Evolutionary conservation across 2,329 filamentous ascomycete species (phyloP), one percentile per base, ranked within the genome.

Genomic region (Arthrobotrys sinensis): DNA sequence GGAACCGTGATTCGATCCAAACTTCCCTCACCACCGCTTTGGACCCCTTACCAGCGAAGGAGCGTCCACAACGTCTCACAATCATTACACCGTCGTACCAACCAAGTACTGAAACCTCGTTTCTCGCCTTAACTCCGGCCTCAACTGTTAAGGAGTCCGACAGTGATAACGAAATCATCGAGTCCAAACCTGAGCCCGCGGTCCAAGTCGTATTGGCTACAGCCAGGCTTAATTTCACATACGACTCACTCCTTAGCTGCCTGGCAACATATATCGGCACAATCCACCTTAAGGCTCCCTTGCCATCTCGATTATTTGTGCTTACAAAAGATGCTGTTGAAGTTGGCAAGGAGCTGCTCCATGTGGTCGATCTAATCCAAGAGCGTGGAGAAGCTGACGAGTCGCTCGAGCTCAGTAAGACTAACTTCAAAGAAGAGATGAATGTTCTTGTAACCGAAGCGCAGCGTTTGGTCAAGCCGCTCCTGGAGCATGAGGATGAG

Each of bases 251-350:
- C 82, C 86, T 99, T 66, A 96, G 94, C 5, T 92, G 94, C 82
- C 89, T 99, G 64, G 95, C 93, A 63, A 96, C 93, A 3, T 97
- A 98, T 83, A 95, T 98, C 83, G 96, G 96, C 14, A 88, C 90
- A 43, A 88, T 97, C 70, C 93, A 97, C 84, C 87, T 97, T 77
- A 94, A 97, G 83, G 96, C 94, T n/a, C 91, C 75, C 6, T 66
- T 78, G 36, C 62, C 75, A 8, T 78, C 75, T 12, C 38, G 75
- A 50, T 19, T 78, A 21, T 78, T 48, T 16, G 67, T 63, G 3
- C 62, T 78, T 10, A 78, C 75, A 4, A 78, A 78, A 28, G 75
- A 78, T 10, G 75, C 75, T 16, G 75, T 78, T 3, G 67, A 72
- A 5, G 75, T 78, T 34, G 67, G 75, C 16, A 78, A 71, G 24